Conservation (phyloP, 805 yeast species). For the Kuraishia floccosa region DNA sequence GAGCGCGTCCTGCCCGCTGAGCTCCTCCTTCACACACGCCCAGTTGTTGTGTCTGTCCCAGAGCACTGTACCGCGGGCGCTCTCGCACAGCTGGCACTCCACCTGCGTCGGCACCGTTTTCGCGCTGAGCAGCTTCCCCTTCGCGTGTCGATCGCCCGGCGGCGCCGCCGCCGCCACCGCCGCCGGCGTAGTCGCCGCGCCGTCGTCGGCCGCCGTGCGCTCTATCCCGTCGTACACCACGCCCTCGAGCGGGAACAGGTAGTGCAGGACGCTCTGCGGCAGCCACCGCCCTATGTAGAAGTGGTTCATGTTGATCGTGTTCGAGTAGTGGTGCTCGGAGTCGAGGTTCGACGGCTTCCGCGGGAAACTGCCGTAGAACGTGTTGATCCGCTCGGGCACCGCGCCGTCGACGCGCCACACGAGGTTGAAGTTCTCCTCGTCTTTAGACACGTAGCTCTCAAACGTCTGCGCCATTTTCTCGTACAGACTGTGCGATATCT, state of each 20-base stretch:
- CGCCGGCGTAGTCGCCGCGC: too few relatives aligned
- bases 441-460: constrained; percentile 12
- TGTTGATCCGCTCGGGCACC: constrained; percentile 14
- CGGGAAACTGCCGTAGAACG: constrained; percentile 20
- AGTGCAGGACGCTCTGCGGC: constrained; percentile 12
- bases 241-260: constrained; percentile 16
- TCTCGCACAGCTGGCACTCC: constrained; percentile 17
- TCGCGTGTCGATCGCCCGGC: too few relatives aligned
- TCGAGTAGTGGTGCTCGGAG: constrained; percentile 17
- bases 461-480: too few relatives aligned
- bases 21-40: constrained; percentile 12
- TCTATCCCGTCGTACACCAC: constrained; percentile 2
- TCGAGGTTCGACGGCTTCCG: constrained; percentile 19
- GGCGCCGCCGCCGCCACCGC: too few relatives aligned
- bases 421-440: constrained; percentile 13
- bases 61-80: constrained; percentile 12
- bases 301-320: constrained; percentile 15
- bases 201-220: constrained; percentile 1
- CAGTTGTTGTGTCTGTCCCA: constrained; percentile 19
- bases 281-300: constrained; percentile 21
- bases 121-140: constrained; percentile 12
- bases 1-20: constrained; percentile 9
- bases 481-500: constrained; percentile 3
- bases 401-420: constrained; percentile 15
- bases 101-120: constrained; percentile 17